Base-by-base conservation (phyloP, 352 stramenopile genomes). In the Phytophthora aleatoria region DNA sequence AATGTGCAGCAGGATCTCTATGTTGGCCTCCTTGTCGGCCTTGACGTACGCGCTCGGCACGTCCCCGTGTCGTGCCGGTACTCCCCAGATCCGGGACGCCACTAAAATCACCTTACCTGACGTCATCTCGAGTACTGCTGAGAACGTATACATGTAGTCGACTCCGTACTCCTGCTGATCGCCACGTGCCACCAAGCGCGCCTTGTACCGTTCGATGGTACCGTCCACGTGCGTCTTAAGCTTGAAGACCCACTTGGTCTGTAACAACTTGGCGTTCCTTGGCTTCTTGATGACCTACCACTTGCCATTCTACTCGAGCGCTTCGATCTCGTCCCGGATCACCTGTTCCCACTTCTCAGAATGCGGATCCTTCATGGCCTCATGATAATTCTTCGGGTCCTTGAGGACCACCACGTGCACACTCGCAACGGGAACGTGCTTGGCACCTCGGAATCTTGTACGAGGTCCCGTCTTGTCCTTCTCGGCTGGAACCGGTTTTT, bases 121-220 rank as follows among this genome's bases (percentile, higher is more conserved):
- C 20, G 49, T 28, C 36, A 49, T 41, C 27, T 57, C 50, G 20
- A 57, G 50, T 38, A 57, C 50, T 28, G 50, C 50, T 45, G 50
- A 49, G 38, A 57, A 57, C 13, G n/a, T n/a, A n/a, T n/a, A n/a
- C n/a, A 20, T 57, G 38, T 57, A 57, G 8, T 57, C n/a, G 11
- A 57, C 50, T 5, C 50, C 50, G 9, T 55, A 45, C 31, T 45
- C 49, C 8, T 55, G 49, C 10, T 41, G 35, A 41, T 41, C 35
- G 2, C 35, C 35, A n/a, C 35, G 35, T 3, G 35, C 35, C 11
- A 13, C 35, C 35, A n/a, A n/a, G n/a, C n/a, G n/a, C n/a, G n/a
- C n/a, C n/a, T n/a, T n/a, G n/a, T n/a, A n/a, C n/a, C n/a, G 35
- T 7, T 41, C 35, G 11, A 41, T 41, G 8, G 35, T n/a, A 15